phyloP scores from a whole-genome alignment of 345 rosid genomes.

The Eucalyptus dawsonii region DNA sequence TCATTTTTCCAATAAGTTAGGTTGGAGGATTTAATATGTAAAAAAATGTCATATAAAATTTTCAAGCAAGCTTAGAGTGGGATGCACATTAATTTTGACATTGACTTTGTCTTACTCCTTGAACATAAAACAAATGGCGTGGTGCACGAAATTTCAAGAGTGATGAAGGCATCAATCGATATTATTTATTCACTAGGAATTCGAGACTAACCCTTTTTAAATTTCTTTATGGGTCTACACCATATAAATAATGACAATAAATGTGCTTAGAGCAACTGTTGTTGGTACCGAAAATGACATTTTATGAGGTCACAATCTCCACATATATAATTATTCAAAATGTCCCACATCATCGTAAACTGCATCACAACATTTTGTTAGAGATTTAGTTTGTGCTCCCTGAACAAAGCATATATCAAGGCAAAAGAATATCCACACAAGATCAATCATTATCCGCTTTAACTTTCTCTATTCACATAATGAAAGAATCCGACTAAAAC shows the following conservation, averaged over 20 bases:
- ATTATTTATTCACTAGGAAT: background rate
- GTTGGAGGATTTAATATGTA: background rate
- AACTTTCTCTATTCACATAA: background rate
- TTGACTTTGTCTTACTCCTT: background rate
- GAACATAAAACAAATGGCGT: background rate
- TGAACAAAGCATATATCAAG: background rate
- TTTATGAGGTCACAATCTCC: background rate
- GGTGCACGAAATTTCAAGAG: background rate
- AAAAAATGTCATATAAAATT: background rate
- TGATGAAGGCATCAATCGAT: background rate
- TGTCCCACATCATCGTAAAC: background rate
- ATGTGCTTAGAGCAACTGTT: background rate
- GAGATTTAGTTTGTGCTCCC: background rate
- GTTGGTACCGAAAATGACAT: background rate
- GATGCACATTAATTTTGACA: background rate
- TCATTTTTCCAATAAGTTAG: background rate
- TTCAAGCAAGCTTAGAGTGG: background rate
- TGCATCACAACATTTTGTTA: background rate
- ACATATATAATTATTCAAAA: background rate
- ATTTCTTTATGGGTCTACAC: background rate
- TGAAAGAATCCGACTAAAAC: background rate
- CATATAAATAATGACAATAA: background rate
- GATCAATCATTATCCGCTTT: background rate
- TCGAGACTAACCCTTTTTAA: background rate
- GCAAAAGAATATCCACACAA: background rate